Evolutionary conservation across 768 basidiomycete species (phyloP), one percentile per base, ranked within the genome.

Genomic region (Boletus edulis): DNA sequence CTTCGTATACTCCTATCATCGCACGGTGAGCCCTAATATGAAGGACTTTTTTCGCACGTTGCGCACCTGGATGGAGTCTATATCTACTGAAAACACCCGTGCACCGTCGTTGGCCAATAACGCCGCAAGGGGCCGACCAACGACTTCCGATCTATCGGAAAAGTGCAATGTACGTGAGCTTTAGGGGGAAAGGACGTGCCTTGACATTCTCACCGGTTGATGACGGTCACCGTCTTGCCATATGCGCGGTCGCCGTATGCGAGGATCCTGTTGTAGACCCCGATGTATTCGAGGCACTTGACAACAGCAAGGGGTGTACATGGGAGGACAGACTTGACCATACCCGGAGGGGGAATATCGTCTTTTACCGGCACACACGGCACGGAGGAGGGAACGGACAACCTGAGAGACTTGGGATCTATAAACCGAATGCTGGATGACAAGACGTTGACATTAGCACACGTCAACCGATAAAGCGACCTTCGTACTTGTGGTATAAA

Each of bases 261-360:
- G 15, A 98, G 80, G 61, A 98, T 81, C 60, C 74, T 86, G 75
- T 98, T 98, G 77, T 99, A 98, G 14, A 98, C 93, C 11, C 94
- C 89, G 40, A 88, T 78, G 67, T 86, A 81, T 68, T 99, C 97
- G 22, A 99, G 78, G 57, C 86, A 91, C 73, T 99, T 99, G 60
- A 99, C 95, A 65, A 98, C 89, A 4, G 94, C 97, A 12, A 99
- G 82, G 0, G 97, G 95, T 5, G 97, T 99, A 72, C 97, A 99
- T 0, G 97, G 97, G 35, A 99, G 82, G 66, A 99, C 92, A 5
- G 94, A 96, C 73, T 98, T 98, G 65, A 97, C 92, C 52, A 86
- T 87, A 22, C 94, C 94, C 0, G 83, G 72, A 5, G 94, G 93
- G 3, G 91, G 85, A 13, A 79, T 73, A 55, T 93, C 89, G 40